Evolutionary conservation across 2,329 filamentous ascomycete species (phyloP).

Genomic region (Hyphodiscus sp.): DNA sequence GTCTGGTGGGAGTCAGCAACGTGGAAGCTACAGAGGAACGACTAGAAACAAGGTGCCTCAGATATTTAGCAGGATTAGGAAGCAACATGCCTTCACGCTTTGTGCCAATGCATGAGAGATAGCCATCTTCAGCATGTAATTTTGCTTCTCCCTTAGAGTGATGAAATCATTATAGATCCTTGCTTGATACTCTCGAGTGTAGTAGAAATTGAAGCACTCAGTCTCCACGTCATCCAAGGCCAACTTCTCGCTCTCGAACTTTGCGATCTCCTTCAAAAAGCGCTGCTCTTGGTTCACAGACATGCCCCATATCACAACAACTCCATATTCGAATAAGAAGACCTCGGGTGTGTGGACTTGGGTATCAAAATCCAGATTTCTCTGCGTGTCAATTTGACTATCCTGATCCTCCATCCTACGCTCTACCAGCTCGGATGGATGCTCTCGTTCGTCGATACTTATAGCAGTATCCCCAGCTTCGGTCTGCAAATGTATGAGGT

Average conservation of each 20-base stretch:
- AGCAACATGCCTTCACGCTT: slow-evolving; percentile 69
- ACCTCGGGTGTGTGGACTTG: slow-evolving; percentile 88
- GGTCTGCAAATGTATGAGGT: slow-evolving; percentile 55
- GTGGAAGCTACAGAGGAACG: too few relatives aligned
- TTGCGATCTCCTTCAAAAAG: slow-evolving; percentile 88
- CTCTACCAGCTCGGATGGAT: slow-evolving; percentile 20
- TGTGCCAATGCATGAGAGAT: slow-evolving; percentile 95
- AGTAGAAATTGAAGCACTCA: slow-evolving; percentile 99
- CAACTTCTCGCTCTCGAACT: slow-evolving; percentile 89
- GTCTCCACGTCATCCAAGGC: slow-evolving; percentile 84
- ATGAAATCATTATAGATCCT: slow-evolving; percentile 99
- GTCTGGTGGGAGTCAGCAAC: slow-evolving; percentile 46
- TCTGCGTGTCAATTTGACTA: slow-evolving; percentile 20
- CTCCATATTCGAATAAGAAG: slow-evolving; percentile 95
- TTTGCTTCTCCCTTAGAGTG: slow-evolving; percentile 83
- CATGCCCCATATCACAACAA: slow-evolving; percentile 99
- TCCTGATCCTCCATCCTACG: slow-evolving; percentile 32
- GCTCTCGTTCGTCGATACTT: slow-evolving; percentile 28
- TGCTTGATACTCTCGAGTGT: slow-evolving; percentile 94
- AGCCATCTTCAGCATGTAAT: slow-evolving; percentile 96
- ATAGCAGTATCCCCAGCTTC: slow-evolving; percentile 29
- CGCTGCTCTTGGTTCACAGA: slow-evolving; percentile 79
- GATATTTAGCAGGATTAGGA: neutral
- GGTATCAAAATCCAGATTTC: slow-evolving; percentile 70
- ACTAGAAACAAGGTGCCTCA: too few relatives aligned